phyloP scores from a whole-genome alignment of 2,329 filamentous ascomycete genomes.

The Emmonsiellopsis sp. region DNA sequence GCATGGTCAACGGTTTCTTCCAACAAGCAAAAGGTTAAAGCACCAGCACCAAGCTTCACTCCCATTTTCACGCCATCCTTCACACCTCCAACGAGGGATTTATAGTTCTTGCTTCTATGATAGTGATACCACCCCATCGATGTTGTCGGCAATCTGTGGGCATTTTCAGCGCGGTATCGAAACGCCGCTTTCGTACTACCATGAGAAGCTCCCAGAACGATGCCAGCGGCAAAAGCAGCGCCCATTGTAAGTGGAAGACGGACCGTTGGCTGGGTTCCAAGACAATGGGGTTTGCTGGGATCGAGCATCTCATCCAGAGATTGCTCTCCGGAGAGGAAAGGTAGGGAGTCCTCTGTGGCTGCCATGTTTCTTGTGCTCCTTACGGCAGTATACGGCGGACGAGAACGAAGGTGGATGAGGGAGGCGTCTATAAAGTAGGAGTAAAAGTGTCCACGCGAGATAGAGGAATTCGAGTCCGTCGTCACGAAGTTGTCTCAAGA shows the following conservation, averaged over 20 bases:
- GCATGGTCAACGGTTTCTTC: slow-evolving; percentile 77
- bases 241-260: slow-evolving; percentile 58
- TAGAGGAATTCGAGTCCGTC: too few relatives aligned
- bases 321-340: neutral
- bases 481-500: neutral
- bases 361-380: slow-evolving; percentile 11
- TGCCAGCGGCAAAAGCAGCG: slow-evolving; percentile 59
- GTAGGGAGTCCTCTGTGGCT: neutral
- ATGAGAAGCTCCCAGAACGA: slow-evolving; percentile 60
- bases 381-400: too few relatives aligned
- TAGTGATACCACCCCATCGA: slow-evolving; percentile 95
- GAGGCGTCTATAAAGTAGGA: too few relatives aligned
- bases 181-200: slow-evolving; percentile 67
- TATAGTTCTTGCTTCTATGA: slow-evolving; percentile 96
- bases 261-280: slow-evolving; percentile 55
- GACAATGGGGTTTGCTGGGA: slow-evolving; percentile 31
- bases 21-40: slow-evolving; percentile 64
- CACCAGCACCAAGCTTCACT: slow-evolving; percentile 60
- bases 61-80: slow-evolving; percentile 73
- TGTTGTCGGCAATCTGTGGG: slow-evolving; percentile 77
- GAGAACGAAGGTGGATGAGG: neutral
- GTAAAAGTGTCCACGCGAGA: too few relatives aligned
- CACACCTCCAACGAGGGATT: slow-evolving; percentile 66
- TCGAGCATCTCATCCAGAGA: slow-evolving; percentile 20
- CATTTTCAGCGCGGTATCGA: slow-evolving; percentile 90